These are phyloP conservation scores for Erigeron canadensis DNA, from an alignment of 129 eudicot species.

Conservation along the genomic window DNA sequence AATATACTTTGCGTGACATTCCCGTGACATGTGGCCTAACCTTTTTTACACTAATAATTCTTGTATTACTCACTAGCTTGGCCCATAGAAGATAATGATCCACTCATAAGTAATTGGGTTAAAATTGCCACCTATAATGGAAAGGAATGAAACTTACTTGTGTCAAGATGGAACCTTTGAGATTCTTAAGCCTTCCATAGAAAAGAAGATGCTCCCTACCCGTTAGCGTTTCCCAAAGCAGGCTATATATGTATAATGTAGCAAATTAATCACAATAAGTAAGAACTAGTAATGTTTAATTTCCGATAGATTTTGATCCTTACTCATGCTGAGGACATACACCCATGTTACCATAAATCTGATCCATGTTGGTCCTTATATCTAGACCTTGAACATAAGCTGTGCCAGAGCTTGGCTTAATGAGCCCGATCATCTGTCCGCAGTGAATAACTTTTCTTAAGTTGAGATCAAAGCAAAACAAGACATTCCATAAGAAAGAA, in stretches of 20 bases:
- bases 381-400: conserved; percentile 74
- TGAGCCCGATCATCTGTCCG: conserved; percentile 90
- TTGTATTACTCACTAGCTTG: no score
- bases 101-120: background rate
- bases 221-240: conserved; percentile 89
- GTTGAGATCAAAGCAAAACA: conserved; percentile 6
- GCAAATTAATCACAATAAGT: no score
- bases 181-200: conserved; percentile 95
- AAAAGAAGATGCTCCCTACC: conserved; percentile 93
- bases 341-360: conserved; percentile 87
- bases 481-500: conserved; percentile 10
- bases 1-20: background rate
- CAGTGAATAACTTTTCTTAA: conserved; percentile 16
- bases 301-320: conserved; percentile 28
- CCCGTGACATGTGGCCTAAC: background rate
- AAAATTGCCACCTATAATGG: background rate
- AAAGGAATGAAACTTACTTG: conserved; percentile 49
- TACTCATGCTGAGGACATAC: conserved; percentile 99
- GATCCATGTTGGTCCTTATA: conserved; percentile 58
- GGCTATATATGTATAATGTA: conserved; percentile 42
- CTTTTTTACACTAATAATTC: background rate
- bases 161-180: conserved; percentile 61
- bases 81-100: background rate
- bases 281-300: background rate
- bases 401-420: conserved; percentile 83